Evolutionary conservation across 768 basidiomycete species (phyloP), one percentile per base, ranked within the genome.

Genomic region (Psilocybe tampanensis): DNA sequence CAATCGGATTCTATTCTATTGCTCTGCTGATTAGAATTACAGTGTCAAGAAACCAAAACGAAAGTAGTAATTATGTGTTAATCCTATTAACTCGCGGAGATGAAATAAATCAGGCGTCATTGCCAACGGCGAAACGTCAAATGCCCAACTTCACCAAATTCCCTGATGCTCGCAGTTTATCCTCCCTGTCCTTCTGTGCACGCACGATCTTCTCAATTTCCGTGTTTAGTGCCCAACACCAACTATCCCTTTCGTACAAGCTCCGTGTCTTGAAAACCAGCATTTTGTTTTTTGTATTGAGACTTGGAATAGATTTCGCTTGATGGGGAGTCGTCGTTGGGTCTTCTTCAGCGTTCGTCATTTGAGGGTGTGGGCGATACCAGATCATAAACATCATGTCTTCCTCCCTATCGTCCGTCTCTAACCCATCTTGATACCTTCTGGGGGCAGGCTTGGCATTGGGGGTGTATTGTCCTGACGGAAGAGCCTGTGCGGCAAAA

Each of bases 141-240:
- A 41, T 21, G n/a, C 57, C 61, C 22, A 72, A 54, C 44, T 75
- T 69, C 43, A 81, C 67, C 58, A 92, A 66, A 54, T 77, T 79
- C 8, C 93, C 94, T 9, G 78, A 78, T 52, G 86, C 82, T 67
- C 89, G 80, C 64, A 92, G 69, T 62, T 70, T 80, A 41, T 77
- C 79, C 69, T 95, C 94, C 61, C 92, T 76, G 18, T 80, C 82
- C 59, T 67, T 74, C 64, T 86, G 84, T 8, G 73, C 72, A 66
- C 92, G 77, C 36, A 84, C 84, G 13, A 90, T 73, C 68, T 86
- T 86, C 72, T 98, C 94, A 59, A 97, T 94, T 74, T 96, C 94
- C 44, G 83, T 83, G 59, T 92, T 94, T 63, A 98, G 73, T 0
- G 92, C 93, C 90, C 92, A 97, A 64, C 94, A 94, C 95, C 95